Percentiles rank a stretch among this genome's conserved stretches.
These are phyloP conservation scores for Tanacetum coccineum DNA, from an alignment of 129 eudicot genomes.

Conservation along the genomic window DNA sequence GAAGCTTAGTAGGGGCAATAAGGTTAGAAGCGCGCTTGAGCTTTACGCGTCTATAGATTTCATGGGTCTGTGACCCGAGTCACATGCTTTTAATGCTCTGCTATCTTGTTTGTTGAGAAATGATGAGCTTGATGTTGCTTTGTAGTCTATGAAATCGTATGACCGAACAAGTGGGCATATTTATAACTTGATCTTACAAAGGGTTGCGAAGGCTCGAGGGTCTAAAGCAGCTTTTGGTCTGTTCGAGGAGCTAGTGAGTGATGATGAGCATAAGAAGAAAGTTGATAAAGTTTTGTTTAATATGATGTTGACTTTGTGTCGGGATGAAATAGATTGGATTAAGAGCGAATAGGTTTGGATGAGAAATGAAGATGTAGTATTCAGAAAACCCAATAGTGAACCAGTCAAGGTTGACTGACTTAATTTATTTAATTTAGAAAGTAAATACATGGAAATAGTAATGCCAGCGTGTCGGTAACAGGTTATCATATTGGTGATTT, in stretches of 20 bases:
- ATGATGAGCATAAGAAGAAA: constrained; percentile 26
- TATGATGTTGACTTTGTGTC: constrained; percentile 74
- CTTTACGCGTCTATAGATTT: constrained; percentile 65
- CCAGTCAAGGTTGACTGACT: too few relatives aligned
- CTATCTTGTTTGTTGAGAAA: constrained; percentile 72
- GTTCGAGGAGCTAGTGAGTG: constrained; percentile 50
- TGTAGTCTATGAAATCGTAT: constrained; percentile 46
- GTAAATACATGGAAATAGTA: too few relatives aligned
- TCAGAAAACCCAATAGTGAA: too few relatives aligned
- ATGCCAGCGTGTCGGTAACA: too few relatives aligned
- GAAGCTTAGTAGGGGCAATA: too few relatives aligned
- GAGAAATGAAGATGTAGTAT: constrained; percentile 39
- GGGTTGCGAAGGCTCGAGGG: constrained; percentile 55
- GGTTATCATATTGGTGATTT: too few relatives aligned
- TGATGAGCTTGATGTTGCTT: constrained; percentile 54
- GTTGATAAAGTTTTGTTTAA: constrained; percentile 64
- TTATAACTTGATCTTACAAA: constrained; percentile 68
- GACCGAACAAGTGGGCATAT: constrained; percentile 61
- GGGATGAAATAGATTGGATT: constrained; percentile 55
- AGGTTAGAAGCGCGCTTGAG: too few relatives aligned
- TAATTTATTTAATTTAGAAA: too few relatives aligned
- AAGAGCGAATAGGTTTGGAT: constrained; percentile 62
- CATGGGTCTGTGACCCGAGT: constrained; percentile 54
- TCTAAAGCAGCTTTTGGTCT: constrained; percentile 56
- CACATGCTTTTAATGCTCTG: constrained; percentile 76